phyloP scores from a whole-genome alignment of 805 yeast genomes.

The Torulaspora gathmanii region DNA sequence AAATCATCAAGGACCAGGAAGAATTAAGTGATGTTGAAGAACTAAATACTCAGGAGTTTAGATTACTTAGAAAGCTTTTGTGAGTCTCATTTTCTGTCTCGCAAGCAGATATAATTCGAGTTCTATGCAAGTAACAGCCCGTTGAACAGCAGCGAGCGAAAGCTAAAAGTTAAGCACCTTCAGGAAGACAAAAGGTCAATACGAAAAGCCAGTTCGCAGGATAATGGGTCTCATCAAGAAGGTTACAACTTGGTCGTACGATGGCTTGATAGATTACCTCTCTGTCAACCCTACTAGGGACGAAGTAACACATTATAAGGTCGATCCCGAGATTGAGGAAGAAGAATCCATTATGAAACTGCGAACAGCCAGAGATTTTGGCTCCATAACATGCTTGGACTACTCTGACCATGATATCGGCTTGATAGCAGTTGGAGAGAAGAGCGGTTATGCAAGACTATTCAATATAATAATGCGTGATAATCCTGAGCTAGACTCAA shows the following conservation, averaged over 20 bases:
- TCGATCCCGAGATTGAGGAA: constrained; percentile 45
- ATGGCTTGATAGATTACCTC: constrained; percentile 37
- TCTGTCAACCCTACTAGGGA: constrained; percentile 78
- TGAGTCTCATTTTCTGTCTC: background rate
- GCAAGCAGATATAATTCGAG: background rate
- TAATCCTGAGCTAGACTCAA: constrained; percentile 15
- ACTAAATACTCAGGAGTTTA: constrained; percentile 12
- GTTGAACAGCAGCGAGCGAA: background rate
- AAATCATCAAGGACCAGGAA: constrained; percentile 27
- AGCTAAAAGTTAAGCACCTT: background rate
- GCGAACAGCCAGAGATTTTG: constrained; percentile 58
- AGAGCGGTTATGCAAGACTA: constrained; percentile 59
- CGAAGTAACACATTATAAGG: constrained; percentile 63
- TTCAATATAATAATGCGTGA: constrained; percentile 48
- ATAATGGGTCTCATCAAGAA: constrained; percentile 33
- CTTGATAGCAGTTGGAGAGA: constrained; percentile 66
- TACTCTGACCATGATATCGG: constrained; percentile 56
- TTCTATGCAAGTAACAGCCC: background rate
- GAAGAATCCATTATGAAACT: constrained; percentile 52
- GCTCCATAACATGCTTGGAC: constrained; percentile 60
- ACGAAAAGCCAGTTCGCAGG: background rate
- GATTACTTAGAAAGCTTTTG: constrained; percentile 7
- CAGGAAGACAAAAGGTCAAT: background rate
- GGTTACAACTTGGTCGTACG: constrained; percentile 33
- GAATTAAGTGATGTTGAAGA: constrained; percentile 34